Evolutionary conservation across 192 early-diverging fungal species (phyloP).

Genomic region (Coemansia sp.): DNA sequence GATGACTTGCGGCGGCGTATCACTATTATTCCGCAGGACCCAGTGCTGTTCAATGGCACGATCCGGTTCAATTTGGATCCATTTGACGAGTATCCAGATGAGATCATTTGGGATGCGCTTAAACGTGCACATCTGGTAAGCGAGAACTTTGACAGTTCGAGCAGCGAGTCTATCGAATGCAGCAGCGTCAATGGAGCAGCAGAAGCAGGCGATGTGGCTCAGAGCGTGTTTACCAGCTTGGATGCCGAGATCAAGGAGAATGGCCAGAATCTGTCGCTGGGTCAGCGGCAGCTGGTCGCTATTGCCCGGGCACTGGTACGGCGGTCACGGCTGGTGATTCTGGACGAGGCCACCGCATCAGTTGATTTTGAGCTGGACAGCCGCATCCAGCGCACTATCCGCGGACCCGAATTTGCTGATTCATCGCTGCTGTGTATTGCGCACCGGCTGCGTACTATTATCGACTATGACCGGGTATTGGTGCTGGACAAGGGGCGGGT

Average conservation of each 20-base stretch:
- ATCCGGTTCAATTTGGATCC: slow-evolving; percentile 90
- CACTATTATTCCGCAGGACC: slow-evolving; percentile 93
- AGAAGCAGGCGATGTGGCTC: background rate
- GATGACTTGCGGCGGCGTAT: slow-evolving; percentile 74
- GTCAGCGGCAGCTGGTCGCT: slow-evolving; percentile 76
- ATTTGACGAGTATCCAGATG: slow-evolving; percentile 74
- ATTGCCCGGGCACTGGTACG: slow-evolving; percentile 77
- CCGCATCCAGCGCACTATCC: slow-evolving; percentile 85
- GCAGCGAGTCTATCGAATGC: background rate
- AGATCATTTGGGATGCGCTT: slow-evolving; percentile 74
- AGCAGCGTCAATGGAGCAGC: background rate
- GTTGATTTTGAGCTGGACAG: slow-evolving; percentile 87
- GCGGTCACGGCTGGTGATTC: slow-evolving; percentile 65
- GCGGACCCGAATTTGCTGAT: slow-evolving; percentile 66
- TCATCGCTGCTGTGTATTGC: slow-evolving; percentile 86
- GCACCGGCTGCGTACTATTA: slow-evolving; percentile 84
- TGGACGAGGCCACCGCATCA: slow-evolving; percentile 89
- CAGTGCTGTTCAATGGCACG: slow-evolving; percentile 74
- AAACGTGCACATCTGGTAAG: slow-evolving; percentile 68
- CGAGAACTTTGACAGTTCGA: slow-evolving; percentile 3
- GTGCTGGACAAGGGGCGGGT: slow-evolving; percentile 77
- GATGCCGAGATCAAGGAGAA: slow-evolving; percentile 82
- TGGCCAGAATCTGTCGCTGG: slow-evolving; percentile 75
- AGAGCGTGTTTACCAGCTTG: slow-evolving; percentile 31
- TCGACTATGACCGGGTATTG: slow-evolving; percentile 80